Evolutionary conservation across 2,329 filamentous ascomycete genomes (phyloP).

Genomic region (Bipolaris bicolor): DNA sequence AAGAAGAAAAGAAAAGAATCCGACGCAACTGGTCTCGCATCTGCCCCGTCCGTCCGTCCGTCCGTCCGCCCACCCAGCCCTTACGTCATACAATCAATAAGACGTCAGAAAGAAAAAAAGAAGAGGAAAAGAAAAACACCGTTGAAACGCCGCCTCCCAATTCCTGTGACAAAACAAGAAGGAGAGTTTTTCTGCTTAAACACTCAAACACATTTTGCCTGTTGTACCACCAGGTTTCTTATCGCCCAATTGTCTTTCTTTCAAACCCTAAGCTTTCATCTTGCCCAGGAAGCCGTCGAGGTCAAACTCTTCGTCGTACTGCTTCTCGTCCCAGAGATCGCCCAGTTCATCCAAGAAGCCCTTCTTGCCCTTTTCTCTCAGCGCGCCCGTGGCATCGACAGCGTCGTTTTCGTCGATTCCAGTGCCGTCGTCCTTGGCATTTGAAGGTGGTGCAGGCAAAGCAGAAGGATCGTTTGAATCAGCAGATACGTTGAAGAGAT

Average conservation of each 20-base stretch:
- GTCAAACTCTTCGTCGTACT: slow-evolving; percentile 98
- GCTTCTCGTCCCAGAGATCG: slow-evolving; percentile 95
- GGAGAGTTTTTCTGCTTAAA: neutral
- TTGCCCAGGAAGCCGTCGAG: slow-evolving; percentile 93
- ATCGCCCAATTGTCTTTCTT: neutral
- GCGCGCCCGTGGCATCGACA: slow-evolving; percentile 79
- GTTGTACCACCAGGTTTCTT: too few relatives aligned
- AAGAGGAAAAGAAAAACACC: neutral
- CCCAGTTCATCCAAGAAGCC: slow-evolving; percentile 93
- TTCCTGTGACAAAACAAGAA: neutral
- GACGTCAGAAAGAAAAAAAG: neutral
- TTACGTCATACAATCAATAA: neutral
- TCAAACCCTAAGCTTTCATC: slow-evolving; percentile 67
- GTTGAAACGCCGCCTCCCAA: neutral
- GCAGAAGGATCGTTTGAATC: slow-evolving; percentile 63
- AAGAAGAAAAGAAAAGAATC: neutral
- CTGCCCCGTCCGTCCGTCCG: too few relatives aligned
- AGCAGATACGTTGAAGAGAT: slow-evolving; percentile 80
- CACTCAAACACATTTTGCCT: neutral
- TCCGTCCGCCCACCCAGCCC: too few relatives aligned
- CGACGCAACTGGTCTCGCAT: neutral
- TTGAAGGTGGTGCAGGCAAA: slow-evolving; percentile 60
- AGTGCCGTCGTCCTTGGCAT: slow-evolving; percentile 65
- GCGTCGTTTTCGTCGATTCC: slow-evolving; percentile 88
- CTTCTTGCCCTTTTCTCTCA: slow-evolving; percentile 95